phyloP scores from a whole-genome alignment of 2,329 filamentous ascomycete genomes.

The Trichophyton schoenleinii region DNA sequence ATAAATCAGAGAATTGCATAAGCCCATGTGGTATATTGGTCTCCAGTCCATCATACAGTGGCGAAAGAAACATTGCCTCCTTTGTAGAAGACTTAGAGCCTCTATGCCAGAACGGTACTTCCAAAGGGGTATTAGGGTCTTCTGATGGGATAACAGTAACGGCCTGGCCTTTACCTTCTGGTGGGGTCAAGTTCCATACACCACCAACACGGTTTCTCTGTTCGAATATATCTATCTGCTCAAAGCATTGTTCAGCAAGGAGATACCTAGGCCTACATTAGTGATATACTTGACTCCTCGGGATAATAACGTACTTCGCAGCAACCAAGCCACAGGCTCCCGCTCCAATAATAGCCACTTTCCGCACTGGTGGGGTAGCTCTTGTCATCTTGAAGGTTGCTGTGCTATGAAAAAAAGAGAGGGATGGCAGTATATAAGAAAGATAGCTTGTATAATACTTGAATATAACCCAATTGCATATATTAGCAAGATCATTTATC shows the following conservation, averaged over 20 bases:
- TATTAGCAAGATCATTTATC: too few relatives aligned
- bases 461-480: too few relatives aligned
- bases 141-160: constrained; percentile 52
- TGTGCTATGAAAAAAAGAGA: background rate
- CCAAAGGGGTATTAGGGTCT: constrained; percentile 47
- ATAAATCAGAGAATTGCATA: constrained; percentile 65
- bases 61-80: constrained; percentile 58
- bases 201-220: constrained; percentile 67
- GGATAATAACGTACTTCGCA: constrained; percentile 44
- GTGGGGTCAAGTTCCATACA: constrained; percentile 67
- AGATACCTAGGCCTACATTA: constrained; percentile 45
- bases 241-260: constrained; percentile 55
- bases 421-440: background rate
- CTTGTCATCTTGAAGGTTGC: constrained; percentile 5
- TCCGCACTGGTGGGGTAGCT: constrained; percentile 15
- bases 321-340: constrained; percentile 67
- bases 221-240: constrained; percentile 65
- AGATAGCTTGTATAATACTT: background rate
- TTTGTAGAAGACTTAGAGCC: constrained; percentile 14
- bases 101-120: constrained; percentile 46
- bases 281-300: background rate
- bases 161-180: constrained; percentile 33
- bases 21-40: constrained; percentile 74
- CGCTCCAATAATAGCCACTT: constrained; percentile 67
- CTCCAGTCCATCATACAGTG: constrained; percentile 69